Evolutionary conservation across 768 basidiomycete genomes (phyloP).

Genomic region (Podaxis carcinomalis): DNA sequence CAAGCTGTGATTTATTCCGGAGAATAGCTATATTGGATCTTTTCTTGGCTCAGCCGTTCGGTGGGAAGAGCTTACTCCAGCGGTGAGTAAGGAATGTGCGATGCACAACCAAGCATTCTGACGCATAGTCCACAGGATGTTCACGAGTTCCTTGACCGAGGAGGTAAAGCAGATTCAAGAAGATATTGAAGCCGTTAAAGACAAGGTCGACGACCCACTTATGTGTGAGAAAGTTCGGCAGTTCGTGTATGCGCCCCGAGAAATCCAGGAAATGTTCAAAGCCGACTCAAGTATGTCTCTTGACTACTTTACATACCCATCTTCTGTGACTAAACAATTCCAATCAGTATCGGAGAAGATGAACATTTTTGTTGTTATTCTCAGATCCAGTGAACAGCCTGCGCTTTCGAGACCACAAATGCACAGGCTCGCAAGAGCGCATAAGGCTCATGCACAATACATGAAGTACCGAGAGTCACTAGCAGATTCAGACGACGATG

Average conservation of each 20-base stretch:
- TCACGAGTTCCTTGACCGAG: slow-evolving; percentile 86
- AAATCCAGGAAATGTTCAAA: slow-evolving; percentile 82
- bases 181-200: slow-evolving; percentile 82
- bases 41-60: slow-evolving; percentile 96
- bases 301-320: neutral
- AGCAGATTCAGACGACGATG: slow-evolving; percentile 87
- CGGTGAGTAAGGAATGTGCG: slow-evolving; percentile 39
- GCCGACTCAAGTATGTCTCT: slow-evolving; percentile 65
- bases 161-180: slow-evolving; percentile 83
- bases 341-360: slow-evolving; percentile 60
- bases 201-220: slow-evolving; percentile 84
- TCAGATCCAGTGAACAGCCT: slow-evolving; percentile 77
- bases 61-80: slow-evolving; percentile 87
- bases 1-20: neutral
- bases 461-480: slow-evolving; percentile 50
- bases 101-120: neutral
- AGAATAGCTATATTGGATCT: slow-evolving; percentile 72
- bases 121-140: slow-evolving; percentile 62
- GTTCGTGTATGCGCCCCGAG: slow-evolving; percentile 83
- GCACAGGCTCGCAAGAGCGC: slow-evolving; percentile 73
- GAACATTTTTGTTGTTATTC: slow-evolving; percentile 73
- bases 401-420: slow-evolving; percentile 72
- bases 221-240: slow-evolving; percentile 85
- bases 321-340: slow-evolving; percentile 1
- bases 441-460: slow-evolving; percentile 78